A percentile compares a stretch with the other conserved stretches of the same genome.
These are phyloP conservation scores for Nemania bipapillata DNA, from an alignment of 2,329 filamentous ascomycete species.

Conservation along the genomic window DNA sequence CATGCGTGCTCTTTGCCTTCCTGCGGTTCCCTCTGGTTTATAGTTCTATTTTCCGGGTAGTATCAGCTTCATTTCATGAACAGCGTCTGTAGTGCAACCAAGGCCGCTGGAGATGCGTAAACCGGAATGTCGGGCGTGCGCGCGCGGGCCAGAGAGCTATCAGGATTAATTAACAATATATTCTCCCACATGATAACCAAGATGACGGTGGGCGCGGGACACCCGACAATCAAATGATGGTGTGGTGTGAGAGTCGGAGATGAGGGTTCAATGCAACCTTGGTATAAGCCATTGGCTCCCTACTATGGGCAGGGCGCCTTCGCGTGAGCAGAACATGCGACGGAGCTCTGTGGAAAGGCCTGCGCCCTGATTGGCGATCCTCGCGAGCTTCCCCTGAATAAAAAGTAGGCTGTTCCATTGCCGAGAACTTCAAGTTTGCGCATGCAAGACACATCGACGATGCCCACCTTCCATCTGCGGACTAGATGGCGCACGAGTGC, in stretches of 20 bases:
- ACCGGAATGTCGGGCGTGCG: neutral
- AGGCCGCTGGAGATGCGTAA: too few relatives aligned
- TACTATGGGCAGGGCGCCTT: slow-evolving; percentile 34
- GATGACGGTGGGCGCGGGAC: slow-evolving; percentile 46
- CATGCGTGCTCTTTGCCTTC: neutral
- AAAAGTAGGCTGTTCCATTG: slow-evolving; percentile 40
- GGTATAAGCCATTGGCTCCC: slow-evolving; percentile 24
- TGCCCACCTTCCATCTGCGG: slow-evolving; percentile 47
- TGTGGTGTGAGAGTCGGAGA: slow-evolving; percentile 45
- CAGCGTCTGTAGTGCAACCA: neutral
- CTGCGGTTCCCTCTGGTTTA: neutral
- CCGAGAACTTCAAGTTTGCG: slow-evolving; percentile 39
- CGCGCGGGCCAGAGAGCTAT: neutral
- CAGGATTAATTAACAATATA: slow-evolving; percentile 12
- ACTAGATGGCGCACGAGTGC: slow-evolving; percentile 44
- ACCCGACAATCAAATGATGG: slow-evolving; percentile 47
- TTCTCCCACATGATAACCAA: slow-evolving; percentile 32
- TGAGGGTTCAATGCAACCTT: slow-evolving; percentile 46
- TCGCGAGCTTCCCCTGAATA: slow-evolving; percentile 44
- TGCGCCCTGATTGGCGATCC: slow-evolving; percentile 41
- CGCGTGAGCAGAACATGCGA: slow-evolving; percentile 39
- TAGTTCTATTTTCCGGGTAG: neutral
- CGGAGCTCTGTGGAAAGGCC: slow-evolving; percentile 33
- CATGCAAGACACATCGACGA: slow-evolving; percentile 43
- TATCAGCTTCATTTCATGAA: neutral